These are phyloP conservation scores for Fraxinus angustifolia DNA, from an alignment of 305 asterid species.

Conservation along the genomic window DNA sequence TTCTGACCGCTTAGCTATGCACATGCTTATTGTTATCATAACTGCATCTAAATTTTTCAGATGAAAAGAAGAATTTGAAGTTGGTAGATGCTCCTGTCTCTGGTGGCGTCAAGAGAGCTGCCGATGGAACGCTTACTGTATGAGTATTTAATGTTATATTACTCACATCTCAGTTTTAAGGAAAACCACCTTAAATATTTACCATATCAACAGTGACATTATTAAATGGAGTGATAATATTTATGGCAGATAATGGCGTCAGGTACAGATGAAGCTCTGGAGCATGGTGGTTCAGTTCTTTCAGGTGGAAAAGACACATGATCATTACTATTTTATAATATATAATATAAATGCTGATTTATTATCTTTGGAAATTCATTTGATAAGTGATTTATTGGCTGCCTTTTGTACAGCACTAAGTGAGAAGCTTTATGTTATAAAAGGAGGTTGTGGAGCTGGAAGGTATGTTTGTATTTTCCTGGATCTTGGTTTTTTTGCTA, in stretches of 20 bases:
- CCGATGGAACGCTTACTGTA: constrained; percentile 90
- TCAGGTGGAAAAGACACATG: constrained; percentile 48
- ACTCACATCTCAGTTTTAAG: constrained; percentile 15
- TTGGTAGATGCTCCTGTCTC: constrained; percentile 99
- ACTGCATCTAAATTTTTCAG: constrained; percentile 37
- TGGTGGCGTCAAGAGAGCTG: constrained; percentile 93
- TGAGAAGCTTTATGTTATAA: constrained; percentile 89
- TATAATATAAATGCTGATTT: constrained; percentile 15
- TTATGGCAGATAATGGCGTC: constrained; percentile 90
- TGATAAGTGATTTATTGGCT: constrained; percentile 25
- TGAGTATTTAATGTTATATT: constrained; percentile 28
- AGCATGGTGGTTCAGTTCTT: constrained; percentile 81
- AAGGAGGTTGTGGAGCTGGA: constrained; percentile 96
- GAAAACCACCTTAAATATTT: constrained; percentile 7
- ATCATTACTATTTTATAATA: constrained; percentile 8
- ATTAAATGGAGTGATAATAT: constrained; percentile 23
- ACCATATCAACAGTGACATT: background rate
- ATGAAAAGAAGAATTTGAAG: constrained; percentile 67
- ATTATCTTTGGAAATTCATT: constrained; percentile 9
- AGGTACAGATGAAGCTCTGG: constrained; percentile 83
- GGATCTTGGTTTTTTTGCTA: background rate
- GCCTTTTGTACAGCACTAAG: constrained; percentile 66
- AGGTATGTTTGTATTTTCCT: constrained; percentile 46
- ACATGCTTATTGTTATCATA: background rate
- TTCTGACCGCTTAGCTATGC: background rate